Percentiles rank a stretch among this genome's conserved stretches.
phyloP scores from a whole-genome alignment of 352 stramenopile species.

The Phytophthora capsici region DNA sequence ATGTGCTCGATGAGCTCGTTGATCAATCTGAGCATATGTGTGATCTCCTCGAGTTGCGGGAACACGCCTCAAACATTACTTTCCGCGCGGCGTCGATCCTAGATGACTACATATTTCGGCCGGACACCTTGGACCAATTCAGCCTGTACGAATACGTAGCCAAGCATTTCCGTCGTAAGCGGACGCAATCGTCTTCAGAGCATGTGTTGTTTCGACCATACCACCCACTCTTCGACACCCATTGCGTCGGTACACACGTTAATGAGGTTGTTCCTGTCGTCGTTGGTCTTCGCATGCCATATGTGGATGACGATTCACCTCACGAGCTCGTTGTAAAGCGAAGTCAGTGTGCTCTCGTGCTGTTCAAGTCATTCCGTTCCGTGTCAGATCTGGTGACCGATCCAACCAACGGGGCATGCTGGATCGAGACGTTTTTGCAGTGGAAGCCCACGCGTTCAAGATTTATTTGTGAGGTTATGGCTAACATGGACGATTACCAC shows the following conservation, averaged over 20 bases:
- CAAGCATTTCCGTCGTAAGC: too few species aligned
- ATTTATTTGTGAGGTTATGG: constrained; percentile 1
- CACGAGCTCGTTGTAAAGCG: too few species aligned
- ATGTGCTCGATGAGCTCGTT: background rate
- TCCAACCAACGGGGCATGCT: background rate
- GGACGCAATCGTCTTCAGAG: background rate
- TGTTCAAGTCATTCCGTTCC: too few species aligned
- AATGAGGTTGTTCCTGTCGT: constrained; percentile 3
- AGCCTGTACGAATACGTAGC: constrained; percentile 1
- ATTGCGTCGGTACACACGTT: background rate
- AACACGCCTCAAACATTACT: background rate
- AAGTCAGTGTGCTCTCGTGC: too few species aligned
- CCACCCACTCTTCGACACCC: background rate
- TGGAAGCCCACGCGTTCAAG: background rate
- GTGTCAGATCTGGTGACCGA: too few species aligned
- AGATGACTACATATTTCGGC: constrained; percentile 9
- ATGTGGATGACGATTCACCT: too few species aligned
- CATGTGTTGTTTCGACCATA: background rate
- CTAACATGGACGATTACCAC: constrained; percentile 8
- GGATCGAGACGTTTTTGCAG: background rate
- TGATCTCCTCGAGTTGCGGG: background rate
- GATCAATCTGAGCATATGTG: background rate
- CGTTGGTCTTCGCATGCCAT: too few species aligned
- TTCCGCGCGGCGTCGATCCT: background rate
- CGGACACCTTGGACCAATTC: background rate